These are phyloP conservation scores for Diaporthe sp. DNA, from an alignment of 2,329 filamentous ascomycete species.

Conservation along the genomic window DNA sequence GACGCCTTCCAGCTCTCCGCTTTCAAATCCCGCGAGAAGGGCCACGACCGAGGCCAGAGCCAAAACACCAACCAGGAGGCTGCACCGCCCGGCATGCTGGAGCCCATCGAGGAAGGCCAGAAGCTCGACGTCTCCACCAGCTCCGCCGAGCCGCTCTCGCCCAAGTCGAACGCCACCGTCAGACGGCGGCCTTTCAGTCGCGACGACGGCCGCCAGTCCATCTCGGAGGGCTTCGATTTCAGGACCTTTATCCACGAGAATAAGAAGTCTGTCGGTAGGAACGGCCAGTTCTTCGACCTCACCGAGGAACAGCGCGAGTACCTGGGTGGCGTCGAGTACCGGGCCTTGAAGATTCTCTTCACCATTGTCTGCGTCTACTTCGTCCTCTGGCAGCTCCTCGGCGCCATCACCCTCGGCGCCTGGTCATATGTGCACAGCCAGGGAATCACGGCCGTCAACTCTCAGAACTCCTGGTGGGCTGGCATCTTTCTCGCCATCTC, in stretches of 20 bases:
- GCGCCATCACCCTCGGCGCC: constrained; percentile 68
- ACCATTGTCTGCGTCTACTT: constrained; percentile 71
- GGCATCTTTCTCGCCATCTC: constrained; percentile 65
- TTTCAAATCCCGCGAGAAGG: neutral
- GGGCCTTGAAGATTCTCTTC: constrained; percentile 68
- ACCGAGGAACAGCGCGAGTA: constrained; percentile 63
- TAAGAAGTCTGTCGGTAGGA: constrained; percentile 56
- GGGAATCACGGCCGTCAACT: constrained; percentile 38
- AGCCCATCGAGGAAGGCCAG: constrained; percentile 23
- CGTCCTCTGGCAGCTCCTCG: constrained; percentile 67
- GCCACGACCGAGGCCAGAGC: neutral
- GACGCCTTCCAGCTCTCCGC: constrained; percentile 25
- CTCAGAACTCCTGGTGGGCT: constrained; percentile 64
- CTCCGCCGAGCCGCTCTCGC: constrained; percentile 19
- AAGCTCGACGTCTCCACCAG: constrained; percentile 16
- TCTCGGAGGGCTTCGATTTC: constrained; percentile 37
- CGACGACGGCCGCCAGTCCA: constrained; percentile 32
- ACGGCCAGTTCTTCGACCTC: constrained; percentile 66
- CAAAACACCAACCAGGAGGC: neutral
- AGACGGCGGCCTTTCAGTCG: constrained; percentile 22
- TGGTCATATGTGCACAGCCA: constrained; percentile 19
- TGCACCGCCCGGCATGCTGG: constrained; percentile 28
- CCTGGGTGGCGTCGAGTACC: constrained; percentile 72
- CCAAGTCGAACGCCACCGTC: constrained; percentile 1
- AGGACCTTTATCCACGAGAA: constrained; percentile 46